Evolutionary conservation across 768 basidiomycete genomes (phyloP).

Genomic region (Tricholoma bakamatsutake): DNA sequence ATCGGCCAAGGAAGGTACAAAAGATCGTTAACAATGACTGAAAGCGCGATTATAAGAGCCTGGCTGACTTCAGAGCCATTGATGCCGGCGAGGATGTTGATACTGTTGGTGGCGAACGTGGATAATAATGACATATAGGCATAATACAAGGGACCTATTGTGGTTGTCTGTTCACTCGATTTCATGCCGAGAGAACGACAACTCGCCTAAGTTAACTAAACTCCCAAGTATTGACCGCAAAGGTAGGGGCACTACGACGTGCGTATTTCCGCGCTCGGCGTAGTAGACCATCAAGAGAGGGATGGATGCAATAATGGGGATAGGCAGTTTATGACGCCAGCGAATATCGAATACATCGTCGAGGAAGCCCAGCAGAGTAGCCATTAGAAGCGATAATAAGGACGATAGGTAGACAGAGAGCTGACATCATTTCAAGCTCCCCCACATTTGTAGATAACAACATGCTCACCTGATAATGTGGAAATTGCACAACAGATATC

Average conservation of each 20-base stretch:
- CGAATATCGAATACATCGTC: constrained; percentile 99
- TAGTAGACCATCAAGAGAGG: constrained; percentile 96
- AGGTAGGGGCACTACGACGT: constrained; percentile 88
- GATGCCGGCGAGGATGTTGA: constrained; percentile 97
- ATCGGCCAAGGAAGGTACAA: constrained; percentile 90
- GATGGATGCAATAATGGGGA: constrained; percentile 92
- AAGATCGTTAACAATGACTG: constrained; percentile 87
- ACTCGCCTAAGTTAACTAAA: constrained; percentile 81
- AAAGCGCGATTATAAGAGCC: constrained; percentile 86
- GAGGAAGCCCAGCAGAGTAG: constrained; percentile 90
- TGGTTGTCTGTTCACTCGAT: neutral
- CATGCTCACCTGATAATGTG: constrained; percentile 67
- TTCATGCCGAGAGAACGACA: constrained; percentile 1
- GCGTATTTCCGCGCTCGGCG: constrained; percentile 89
- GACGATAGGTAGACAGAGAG: constrained; percentile 91
- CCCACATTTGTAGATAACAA: neutral
- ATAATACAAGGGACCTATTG: constrained; percentile 89
- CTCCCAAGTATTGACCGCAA: constrained; percentile 67
- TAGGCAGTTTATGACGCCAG: constrained; percentile 96
- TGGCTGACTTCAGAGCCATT: constrained; percentile 96
- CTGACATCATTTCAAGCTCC: constrained; percentile 29
- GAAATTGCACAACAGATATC: constrained; percentile 61
- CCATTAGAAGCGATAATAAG: constrained; percentile 84
- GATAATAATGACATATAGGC: constrained; percentile 94
- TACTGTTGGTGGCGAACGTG: constrained; percentile 95